Conservation (phyloP, 495 filamentous ascomycete genomes). For the Darksidea phi region DNA sequence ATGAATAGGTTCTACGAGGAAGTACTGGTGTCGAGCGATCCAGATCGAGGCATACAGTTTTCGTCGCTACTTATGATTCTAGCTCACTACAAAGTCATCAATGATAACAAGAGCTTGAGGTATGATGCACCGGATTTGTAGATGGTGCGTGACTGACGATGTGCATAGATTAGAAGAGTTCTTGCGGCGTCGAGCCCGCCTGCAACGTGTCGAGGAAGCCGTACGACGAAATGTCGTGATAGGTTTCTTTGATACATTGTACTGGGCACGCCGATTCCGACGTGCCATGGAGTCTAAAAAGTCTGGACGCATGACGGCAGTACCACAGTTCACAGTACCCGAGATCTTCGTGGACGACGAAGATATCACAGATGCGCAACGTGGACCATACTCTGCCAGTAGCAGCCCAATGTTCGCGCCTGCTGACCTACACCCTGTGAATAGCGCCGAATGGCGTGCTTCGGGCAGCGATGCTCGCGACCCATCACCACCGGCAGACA, state of each 20-base stretch:
- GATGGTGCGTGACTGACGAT: conserved; percentile 24
- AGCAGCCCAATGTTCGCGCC: conserved; percentile 33
- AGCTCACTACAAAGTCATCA: conserved; percentile 98
- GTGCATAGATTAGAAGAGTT: conserved; percentile 78
- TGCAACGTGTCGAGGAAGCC: conserved; percentile 95
- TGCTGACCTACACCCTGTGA: conserved; percentile 26
- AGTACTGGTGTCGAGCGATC: conserved; percentile 88
- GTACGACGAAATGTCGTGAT: conserved; percentile 83
- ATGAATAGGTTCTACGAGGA: conserved; percentile 96
- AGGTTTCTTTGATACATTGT: conserved; percentile 95
- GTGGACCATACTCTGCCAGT: conserved; percentile 39
- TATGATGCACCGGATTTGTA: conserved; percentile 40
- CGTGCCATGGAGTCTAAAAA: conserved; percentile 64
- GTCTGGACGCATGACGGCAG: conserved; percentile 67
- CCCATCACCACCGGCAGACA: conserved; percentile 26
- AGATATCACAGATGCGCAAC: conserved; percentile 44
- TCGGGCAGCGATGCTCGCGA: conserved; percentile 31
- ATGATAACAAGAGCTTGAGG: conserved; percentile 90
- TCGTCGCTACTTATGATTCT: conserved; percentile 94
- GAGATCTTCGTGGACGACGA: conserved; percentile 85
- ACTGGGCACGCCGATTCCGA: conserved; percentile 82
- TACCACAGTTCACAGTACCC: conserved; percentile 81
- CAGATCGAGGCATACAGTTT: conserved; percentile 84
- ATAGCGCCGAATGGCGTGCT: conserved; percentile 24
- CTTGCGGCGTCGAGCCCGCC: conserved; percentile 79